phyloP scores from a whole-genome alignment of 1,284 basidiomycete genomes.

The Moniliophthora roreri region DNA sequence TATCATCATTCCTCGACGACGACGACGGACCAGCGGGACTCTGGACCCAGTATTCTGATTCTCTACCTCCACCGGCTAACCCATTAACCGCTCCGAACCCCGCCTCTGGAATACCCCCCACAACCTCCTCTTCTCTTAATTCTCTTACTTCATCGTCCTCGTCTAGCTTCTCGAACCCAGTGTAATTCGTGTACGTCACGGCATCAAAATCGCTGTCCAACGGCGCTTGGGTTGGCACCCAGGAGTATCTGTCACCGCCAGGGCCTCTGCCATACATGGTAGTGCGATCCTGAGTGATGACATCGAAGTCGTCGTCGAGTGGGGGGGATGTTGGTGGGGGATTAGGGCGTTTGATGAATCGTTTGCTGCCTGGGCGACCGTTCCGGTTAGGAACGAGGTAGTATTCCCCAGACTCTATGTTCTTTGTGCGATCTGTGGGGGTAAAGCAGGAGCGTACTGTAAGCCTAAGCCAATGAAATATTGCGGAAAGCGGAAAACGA shows the following conservation, averaged over 20 bases:
- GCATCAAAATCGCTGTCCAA: constrained; percentile 22
- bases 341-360: constrained; percentile 25
- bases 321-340: constrained; percentile 35
- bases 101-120: neutral
- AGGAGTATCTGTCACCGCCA: constrained; percentile 19
- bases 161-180: constrained; percentile 1
- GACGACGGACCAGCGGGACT: no score
- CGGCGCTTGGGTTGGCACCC: constrained; percentile 18
- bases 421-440: no score
- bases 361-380: constrained; percentile 19
- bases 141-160: constrained; percentile 1
- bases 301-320: constrained; percentile 42
- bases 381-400: constrained; percentile 31
- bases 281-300: constrained; percentile 28
- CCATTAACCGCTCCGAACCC: neutral
- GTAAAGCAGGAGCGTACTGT: no score
- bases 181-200: constrained; percentile 15
- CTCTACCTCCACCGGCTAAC: neutral
- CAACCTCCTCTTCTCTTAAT: neutral
- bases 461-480: no score
- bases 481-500: no score
- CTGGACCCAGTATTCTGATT: neutral
- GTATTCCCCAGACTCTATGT: constrained; percentile 25
- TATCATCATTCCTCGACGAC: no score
- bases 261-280: constrained; percentile 26